Evolutionary conservation across 2,329 filamentous ascomycete species (phyloP), one percentile per base, ranked within the genome.

Genomic region (Lasiodiplodia gonubiensis): DNA sequence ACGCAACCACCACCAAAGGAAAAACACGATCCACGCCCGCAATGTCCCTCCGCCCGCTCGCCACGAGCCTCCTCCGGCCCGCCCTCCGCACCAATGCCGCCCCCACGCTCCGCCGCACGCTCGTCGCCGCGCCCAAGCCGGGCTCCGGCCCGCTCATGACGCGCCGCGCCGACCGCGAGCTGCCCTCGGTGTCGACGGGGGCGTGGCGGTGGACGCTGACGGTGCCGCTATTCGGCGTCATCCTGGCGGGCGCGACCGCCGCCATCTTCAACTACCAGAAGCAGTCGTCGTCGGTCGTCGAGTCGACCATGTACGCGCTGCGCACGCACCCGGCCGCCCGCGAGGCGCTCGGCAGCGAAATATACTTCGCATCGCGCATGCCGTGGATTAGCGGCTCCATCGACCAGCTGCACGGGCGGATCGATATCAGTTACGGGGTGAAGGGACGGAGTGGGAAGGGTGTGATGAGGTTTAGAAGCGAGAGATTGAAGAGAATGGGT

Each of bases 251-350:
- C 66, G 90, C 90, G 71, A 89, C 90, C 71, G 82, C 96, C 69
- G 92, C 91, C 72, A 97, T 99, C 80, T 98, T 99, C 90, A 99
- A 99, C 86, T 98, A 99, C 87, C 94, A 99, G 80, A 97, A 97
- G 80, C 88, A 90, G 67, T 93, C 92, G n/a, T 93, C 89, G 30
- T 92, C 91, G 66, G 92, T 84, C 18, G 81, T 97, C n/a, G 89
- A 89, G 66, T 92, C 91, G 66, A 95, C 93, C 4, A 87, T 99
- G 33, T 99, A 98, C 84, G 92, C 94, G 1, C 86, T 99, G 70
- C 92, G 95, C 70, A 96, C 92, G 2, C 93, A 90, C 67, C 82
- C 87, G 2, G 81, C 84, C 68, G 95, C 93, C 54, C 89, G 94
- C 74, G 89, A 89, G 67, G 82, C 90, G 54, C 86, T 99, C 33